These are phyloP conservation scores for Tolypocladium tundrense DNA, from an alignment of 2,329 filamentous ascomycete genomes.

Conservation along the genomic window DNA sequence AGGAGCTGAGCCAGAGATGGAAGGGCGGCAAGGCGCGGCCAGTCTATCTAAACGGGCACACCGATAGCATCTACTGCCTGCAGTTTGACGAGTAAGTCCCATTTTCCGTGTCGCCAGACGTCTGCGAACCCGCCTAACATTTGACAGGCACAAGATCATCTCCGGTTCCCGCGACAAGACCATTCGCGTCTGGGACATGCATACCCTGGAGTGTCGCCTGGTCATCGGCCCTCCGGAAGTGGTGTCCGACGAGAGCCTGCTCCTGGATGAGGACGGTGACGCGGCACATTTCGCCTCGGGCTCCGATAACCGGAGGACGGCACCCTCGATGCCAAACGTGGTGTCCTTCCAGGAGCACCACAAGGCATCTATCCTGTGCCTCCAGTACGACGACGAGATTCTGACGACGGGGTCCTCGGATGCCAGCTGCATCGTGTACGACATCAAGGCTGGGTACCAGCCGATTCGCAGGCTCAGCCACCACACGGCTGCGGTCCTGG, in stretches of 20 bases:
- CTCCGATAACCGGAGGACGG: conserved; percentile 34
- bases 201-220: conserved; percentile 73
- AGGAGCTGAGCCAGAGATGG: conserved; percentile 72
- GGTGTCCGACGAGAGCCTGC: conserved; percentile 39
- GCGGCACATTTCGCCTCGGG: conserved; percentile 46
- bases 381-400: conserved; percentile 88
- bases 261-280: conserved; percentile 40
- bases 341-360: conserved; percentile 60
- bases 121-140: conserved; percentile 20
- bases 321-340: conserved; percentile 40
- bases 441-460: conserved; percentile 65
- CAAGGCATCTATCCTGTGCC: conserved; percentile 83
- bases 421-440: conserved; percentile 82
- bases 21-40: conserved; percentile 65
- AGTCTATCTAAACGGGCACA: conserved; percentile 85
- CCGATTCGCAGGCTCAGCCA: conserved; percentile 69
- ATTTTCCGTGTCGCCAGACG: not conserved
- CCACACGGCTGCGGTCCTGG: conserved; percentile 82
- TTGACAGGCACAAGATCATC: conserved; percentile 76
- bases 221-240: conserved; percentile 73
- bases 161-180: conserved; percentile 93
- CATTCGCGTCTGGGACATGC: conserved; percentile 92
- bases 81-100: conserved; percentile 84
- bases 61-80: conserved; percentile 93
- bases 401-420: conserved; percentile 95